phyloP scores from a whole-genome alignment of 495 filamentous ascomycete species.

The Lasiosphaeria miniovina region DNA sequence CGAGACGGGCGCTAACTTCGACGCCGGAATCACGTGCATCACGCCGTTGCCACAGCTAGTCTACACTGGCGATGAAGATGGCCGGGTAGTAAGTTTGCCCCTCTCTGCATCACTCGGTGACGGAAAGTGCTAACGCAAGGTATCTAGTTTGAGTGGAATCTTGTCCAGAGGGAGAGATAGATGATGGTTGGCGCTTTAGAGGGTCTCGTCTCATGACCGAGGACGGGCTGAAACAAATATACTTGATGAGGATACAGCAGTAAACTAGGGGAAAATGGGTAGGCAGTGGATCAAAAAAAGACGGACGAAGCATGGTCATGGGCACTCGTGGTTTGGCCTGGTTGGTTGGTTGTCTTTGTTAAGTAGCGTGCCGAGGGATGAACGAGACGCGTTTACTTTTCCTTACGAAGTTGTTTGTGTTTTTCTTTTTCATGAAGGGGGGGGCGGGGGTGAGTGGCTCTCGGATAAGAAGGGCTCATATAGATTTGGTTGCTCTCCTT shows the following conservation, averaged over 20 bases:
- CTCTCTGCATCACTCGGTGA: not conserved
- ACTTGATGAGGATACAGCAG: not conserved
- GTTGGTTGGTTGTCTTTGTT: slow-evolving; percentile 4
- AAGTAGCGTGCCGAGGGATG: not conserved
- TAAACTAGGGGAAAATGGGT: not conserved
- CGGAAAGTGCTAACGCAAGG: slow-evolving; percentile 23
- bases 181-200: not conserved
- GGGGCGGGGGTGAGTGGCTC: too few species aligned
- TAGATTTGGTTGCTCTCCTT: too few species aligned
- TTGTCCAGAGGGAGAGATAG: slow-evolving; percentile 64
- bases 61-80: slow-evolving; percentile 91
- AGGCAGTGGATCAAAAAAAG: not conserved
- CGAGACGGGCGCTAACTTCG: slow-evolving; percentile 71
- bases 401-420: not conserved
- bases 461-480: too few species aligned
- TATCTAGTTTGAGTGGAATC: slow-evolving; percentile 80
- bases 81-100: slow-evolving; percentile 60
- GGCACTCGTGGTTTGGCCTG: not conserved
- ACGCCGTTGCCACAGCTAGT: slow-evolving; percentile 77
- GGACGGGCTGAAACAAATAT: not conserved
- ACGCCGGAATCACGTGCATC: slow-evolving; percentile 82
- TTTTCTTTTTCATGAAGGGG: not conserved
- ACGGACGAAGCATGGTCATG: not conserved
- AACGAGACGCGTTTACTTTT: too few species aligned
- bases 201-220: not conserved